Base-by-base conservation (phyloP, 352 stramenopile genomes). In the Pythium plurisporium region DNA sequence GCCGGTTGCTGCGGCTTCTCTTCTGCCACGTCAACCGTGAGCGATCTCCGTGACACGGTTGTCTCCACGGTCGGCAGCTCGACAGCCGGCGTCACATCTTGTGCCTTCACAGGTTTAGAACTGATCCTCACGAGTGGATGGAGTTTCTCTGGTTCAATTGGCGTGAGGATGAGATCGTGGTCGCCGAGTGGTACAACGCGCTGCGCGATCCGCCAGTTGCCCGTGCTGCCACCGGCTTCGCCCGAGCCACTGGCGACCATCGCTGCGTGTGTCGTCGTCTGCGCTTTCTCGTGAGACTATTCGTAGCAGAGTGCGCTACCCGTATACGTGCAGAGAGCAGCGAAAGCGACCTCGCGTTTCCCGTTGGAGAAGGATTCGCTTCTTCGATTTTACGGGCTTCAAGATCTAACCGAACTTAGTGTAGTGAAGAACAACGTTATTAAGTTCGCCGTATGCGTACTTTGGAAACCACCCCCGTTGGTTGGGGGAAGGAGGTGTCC, bases 191-290 rank as follows among this genome's bases (percentile, higher is more conserved):
- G 70, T 23, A 64, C 14, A 0, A 70, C 55, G 1, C 80, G 76
- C 51, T 70, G 49, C 0, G 62, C 67, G 17, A 88, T 60, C 5
- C 72, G 74, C 80, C 80, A 90, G 30, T 67, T 59, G 33, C 10
- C 33, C 37, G 48, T 20, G 0, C 46, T 26, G 12, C 14, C 29
- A 5, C 11, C 29, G 14, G 14, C 29, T 5, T 20, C 23, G 33
- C 22, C 33, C 5, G 20, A 7, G 17, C 17, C 36, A 15, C 33
- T 46, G 5, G 48, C 22, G 34, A 37, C 33, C 43, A 50, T 50
- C 43, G 43, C 37, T 26, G 26, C 26, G 25, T 50, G 36, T 26
- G 4, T 34, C 36, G 36, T n/a, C 12, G 17, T 8, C 27, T 17
- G 19, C 20, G 17, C 42, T 43, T 5, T 22, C 19, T 42, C 27